Evolutionary conservation across 768 basidiomycete genomes (phyloP).

Genomic region (Tulasnella sp.): DNA sequence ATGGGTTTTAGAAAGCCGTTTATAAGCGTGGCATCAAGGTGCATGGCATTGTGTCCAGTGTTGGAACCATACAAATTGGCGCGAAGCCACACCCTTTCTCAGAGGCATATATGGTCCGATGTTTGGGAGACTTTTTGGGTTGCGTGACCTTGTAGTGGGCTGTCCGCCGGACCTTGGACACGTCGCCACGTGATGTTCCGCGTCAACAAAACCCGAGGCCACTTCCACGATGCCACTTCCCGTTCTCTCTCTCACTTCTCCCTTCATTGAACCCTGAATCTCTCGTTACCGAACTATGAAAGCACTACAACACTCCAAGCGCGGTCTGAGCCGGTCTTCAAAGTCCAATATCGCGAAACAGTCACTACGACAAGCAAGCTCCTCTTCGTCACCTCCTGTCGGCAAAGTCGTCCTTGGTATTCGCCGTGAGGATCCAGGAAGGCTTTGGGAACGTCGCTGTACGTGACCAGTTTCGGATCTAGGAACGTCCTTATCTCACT

Average conservation of each 20-base stretch:
- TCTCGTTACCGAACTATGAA: neutral
- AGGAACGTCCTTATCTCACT: neutral
- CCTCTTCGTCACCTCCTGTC: neutral
- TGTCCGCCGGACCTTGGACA: too few species aligned
- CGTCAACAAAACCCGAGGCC: too few species aligned
- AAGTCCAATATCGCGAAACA: neutral
- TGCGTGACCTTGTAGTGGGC: too few species aligned
- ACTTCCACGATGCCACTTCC: too few species aligned
- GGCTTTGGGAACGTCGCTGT: slow-evolving; percentile 76
- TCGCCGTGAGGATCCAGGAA: slow-evolving; percentile 62
- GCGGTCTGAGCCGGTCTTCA: neutral
- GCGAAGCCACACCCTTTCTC: too few species aligned
- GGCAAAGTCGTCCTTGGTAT: slow-evolving; percentile 35
- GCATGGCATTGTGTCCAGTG: too few species aligned
- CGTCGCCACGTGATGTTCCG: too few species aligned
- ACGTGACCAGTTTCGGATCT: neutral
- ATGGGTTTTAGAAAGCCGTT: too few species aligned
- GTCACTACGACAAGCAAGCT: neutral
- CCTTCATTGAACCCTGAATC: neutral
- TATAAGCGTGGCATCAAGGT: too few species aligned
- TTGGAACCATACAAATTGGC: too few species aligned
- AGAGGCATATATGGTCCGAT: too few species aligned
- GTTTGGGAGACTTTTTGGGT: too few species aligned
- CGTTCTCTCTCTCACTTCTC: neutral
- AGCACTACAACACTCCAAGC: neutral